Evolutionary conservation across 148 eudicot species (phyloP), one percentile per base, ranked within the genome.

Genomic region (Spergularia bocconei): DNA sequence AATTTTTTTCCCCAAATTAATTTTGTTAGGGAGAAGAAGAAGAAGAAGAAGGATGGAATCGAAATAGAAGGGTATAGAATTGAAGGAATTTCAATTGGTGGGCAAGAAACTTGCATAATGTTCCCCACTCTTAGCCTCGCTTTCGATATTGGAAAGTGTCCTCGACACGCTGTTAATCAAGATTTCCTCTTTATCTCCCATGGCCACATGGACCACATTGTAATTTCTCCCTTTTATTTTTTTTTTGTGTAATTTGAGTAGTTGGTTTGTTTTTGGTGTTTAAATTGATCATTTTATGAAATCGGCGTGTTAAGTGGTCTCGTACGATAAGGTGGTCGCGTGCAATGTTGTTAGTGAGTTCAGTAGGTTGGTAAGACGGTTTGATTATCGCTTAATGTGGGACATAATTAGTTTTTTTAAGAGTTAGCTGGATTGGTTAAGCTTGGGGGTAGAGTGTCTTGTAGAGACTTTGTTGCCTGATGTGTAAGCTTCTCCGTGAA

Each of bases 171-270:
- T 54, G 67, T 94, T 68, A 75, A 89, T 23, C 97, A 91, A 55
- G 85, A 91, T 44, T 93, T 88, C 77, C 85, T 91, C 79, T 91
- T 93, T 80, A 89, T 93, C 75, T 93, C 98, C 19, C 98, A 94
- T 62, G 98, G 91, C 41, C 98, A 93, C 76, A 89, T 94, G 98
- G 98, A 93, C 52, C 98, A 93, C 81, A 93, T 93, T 73, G 97
- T 93, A 82, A 68, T 63, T 25, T 33, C 68, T n/a, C 33, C 25
- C 13, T 69, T 20, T 13, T 44, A 38, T 52, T 51, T n/a, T n/a
- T n/a, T 2, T 25, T 14, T 11, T 65, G 14, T 15, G 48, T 9
- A 44, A 6, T 17, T 72, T 58, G 13, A 12, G 50, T 11, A 21
- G 12, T 17, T 4, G 36, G 33, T 54, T 9, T 17, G 7, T 54